Evolutionary conservation across 2,329 filamentous ascomycete species (phyloP).

Genomic region (Penicillium sp.): DNA sequence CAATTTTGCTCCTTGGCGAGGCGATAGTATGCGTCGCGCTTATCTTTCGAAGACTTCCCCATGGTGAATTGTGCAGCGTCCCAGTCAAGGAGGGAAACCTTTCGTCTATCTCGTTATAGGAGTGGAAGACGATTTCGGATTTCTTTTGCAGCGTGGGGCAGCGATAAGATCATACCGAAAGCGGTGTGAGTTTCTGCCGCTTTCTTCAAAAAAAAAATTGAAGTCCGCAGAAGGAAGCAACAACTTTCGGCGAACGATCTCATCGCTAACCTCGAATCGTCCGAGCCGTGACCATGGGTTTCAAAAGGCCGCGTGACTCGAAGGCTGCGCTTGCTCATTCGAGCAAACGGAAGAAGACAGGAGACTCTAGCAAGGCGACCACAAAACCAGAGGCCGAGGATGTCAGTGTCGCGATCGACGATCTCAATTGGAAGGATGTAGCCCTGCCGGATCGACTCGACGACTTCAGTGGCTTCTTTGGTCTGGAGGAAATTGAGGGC

Average conservation of each 20-base stretch:
- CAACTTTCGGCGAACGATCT: slow-evolving; percentile 8
- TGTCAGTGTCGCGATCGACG: slow-evolving; percentile 49
- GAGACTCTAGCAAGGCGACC: slow-evolving; percentile 21
- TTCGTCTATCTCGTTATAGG: neutral
- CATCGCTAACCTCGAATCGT: neutral
- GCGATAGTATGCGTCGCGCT: slow-evolving; percentile 96
- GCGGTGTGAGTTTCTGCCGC: slow-evolving; percentile 40
- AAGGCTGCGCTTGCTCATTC: slow-evolving; percentile 34
- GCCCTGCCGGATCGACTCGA: slow-evolving; percentile 75
- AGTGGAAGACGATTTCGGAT: slow-evolving; percentile 9
- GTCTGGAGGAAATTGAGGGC: slow-evolving; percentile 87
- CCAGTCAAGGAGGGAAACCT: neutral
- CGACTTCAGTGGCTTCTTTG: slow-evolving; percentile 92
- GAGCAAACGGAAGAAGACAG: slow-evolving; percentile 44
- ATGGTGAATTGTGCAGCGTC: slow-evolving; percentile 54
- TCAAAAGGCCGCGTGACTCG: slow-evolving; percentile 41
- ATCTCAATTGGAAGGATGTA: slow-evolving; percentile 68
- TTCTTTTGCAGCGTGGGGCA: slow-evolving; percentile 36
- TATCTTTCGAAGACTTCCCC: slow-evolving; percentile 99
- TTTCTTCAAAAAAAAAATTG: slow-evolving; percentile 29
- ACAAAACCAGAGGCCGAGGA: slow-evolving; percentile 28
- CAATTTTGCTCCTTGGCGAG: slow-evolving; percentile 99
- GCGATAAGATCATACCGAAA: slow-evolving; percentile 41
- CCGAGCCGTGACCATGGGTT: slow-evolving; percentile 34
- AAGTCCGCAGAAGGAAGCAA: slow-evolving; percentile 4